Conservation (phyloP, 352 stramenopile species). For the Phytophthora quininea region DNA sequence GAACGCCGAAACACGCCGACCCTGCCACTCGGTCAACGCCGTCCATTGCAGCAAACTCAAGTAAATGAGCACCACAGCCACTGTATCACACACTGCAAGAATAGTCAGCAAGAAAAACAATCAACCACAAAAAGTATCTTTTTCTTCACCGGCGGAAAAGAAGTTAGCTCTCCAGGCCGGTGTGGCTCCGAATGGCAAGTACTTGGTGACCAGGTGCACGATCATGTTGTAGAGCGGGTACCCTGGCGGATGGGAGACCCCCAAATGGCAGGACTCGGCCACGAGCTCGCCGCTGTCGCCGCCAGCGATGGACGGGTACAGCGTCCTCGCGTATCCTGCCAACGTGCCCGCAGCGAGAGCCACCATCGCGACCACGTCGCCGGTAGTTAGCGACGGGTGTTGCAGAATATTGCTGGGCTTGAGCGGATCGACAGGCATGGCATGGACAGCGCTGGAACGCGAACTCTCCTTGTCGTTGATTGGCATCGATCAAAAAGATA, state of each 20-base stretch:
- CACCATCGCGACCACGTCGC: slow-evolving; percentile 11
- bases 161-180: slow-evolving; percentile 90
- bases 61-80: slow-evolving; percentile 61
- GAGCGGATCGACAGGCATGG: slow-evolving; percentile 10
- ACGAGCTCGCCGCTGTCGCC: slow-evolving; percentile 94
- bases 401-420: not conserved
- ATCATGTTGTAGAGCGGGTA: slow-evolving; percentile 95
- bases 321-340: slow-evolving; percentile 74
- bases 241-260: slow-evolving; percentile 93
- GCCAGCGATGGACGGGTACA: slow-evolving; percentile 87
- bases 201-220: slow-evolving; percentile 65
- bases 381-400: slow-evolving; percentile 8
- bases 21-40: slow-evolving; percentile 10
- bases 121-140: slow-evolving; percentile 10
- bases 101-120: slow-evolving; percentile 1
- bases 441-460: slow-evolving; percentile 7
- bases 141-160: slow-evolving; percentile 72
- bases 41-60: slow-evolving; percentile 59
- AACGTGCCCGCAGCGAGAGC: slow-evolving; percentile 38
- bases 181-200: slow-evolving; percentile 38
- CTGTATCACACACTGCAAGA: slow-evolving; percentile 58
- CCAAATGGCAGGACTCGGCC: slow-evolving; percentile 94
- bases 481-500: slow-evolving; percentile 13
- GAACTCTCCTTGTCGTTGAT: slow-evolving; percentile 15
- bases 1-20: slow-evolving; percentile 46